Base-by-base conservation (phyloP, 768 basidiomycete species). In the Cyclocybe cylindracea region DNA sequence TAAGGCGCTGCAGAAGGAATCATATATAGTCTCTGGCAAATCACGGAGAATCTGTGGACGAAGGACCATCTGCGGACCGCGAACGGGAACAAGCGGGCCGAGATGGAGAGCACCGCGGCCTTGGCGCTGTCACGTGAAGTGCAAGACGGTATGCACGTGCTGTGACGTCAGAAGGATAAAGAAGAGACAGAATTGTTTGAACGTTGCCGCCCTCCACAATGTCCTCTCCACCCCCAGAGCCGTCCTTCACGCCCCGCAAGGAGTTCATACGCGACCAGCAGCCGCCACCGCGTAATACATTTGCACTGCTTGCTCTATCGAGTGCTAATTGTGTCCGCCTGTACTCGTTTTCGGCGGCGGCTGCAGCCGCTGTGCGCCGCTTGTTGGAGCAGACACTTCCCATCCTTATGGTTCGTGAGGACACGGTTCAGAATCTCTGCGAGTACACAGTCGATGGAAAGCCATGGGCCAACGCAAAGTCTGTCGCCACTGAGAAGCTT, bases 401-500 rank as follows among this genome's bases (percentile, higher is more conserved):
- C 43, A 72, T 82, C 31, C 65, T 74, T 39, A 68, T 70, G 46
- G 76, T 75, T 48, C 74, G 83, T 39, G 83, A 89, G 68, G 81
- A 87, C 63, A 55, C 71, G 0, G 57, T 70, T 10, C 79, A 84
- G 43, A 82, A 82, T 56, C 74, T 87, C 50, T 83, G 72, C 65
- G 87, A 91, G 69, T 86, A 89, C 55, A 68, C 75, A 24, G 73
- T 91, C 34, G 78, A 82, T 33, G 83, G 81, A 29, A 89, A 84
- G 68, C 88, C 88, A 39, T 91, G 89, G 89, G 72, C 79, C 34
- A 84, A 77, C 55, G 72, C 87, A 46, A 91, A 87, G 74, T 83
- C 77, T 56, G 70, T 82, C 44, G 66, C 73, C 14, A 79, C 87
- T 18, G 89, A 91, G 65, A 83, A 79, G 56, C 81, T 91, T 50